phyloP scores from a whole-genome alignment of 2,329 filamentous ascomycete genomes.

The Neopestalotiopsis sp. region DNA sequence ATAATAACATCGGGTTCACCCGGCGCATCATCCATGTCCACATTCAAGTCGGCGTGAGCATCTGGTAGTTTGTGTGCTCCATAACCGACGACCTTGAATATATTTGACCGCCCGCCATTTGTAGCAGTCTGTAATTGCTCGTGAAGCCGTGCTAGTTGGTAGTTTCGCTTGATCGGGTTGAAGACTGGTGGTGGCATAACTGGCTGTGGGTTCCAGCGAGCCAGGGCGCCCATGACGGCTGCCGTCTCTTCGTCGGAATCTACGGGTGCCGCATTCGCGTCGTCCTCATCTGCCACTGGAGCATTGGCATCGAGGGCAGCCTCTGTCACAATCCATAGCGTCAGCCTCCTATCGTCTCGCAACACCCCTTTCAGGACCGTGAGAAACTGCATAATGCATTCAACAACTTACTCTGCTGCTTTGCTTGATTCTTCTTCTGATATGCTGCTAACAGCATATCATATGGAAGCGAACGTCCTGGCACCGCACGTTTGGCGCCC shows the following conservation, averaged over 20 bases:
- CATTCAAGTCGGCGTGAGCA: constrained; percentile 46
- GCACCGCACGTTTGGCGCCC: constrained; percentile 89
- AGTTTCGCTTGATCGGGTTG: constrained; percentile 65
- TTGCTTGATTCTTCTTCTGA: constrained; percentile 98
- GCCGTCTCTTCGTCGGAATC: constrained; percentile 96
- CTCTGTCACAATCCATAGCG: constrained; percentile 57
- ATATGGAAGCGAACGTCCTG: constrained; percentile 85
- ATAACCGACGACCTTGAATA: constrained; percentile 64
- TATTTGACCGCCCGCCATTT: constrained; percentile 68
- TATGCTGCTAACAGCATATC: constrained; percentile 89
- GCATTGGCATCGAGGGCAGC: constrained; percentile 94
- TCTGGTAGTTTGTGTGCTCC: constrained; percentile 60
- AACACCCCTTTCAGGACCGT: not conserved
- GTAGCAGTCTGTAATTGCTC: constrained; percentile 71
- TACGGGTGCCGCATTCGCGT: constrained; percentile 78
- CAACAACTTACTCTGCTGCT: constrained; percentile 81
- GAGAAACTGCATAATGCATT: not conserved
- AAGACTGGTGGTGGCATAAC: constrained; percentile 70
- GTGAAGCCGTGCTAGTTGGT: constrained; percentile 65
- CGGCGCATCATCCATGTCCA: constrained; percentile 59
- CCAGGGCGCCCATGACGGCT: constrained; percentile 81
- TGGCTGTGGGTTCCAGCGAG: constrained; percentile 78
- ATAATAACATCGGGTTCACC: constrained; percentile 59
- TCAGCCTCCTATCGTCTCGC: not conserved
- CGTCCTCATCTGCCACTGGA: constrained; percentile 84